A percentile compares a stretch with the other conserved stretches of the same genome.
phyloP scores from a whole-genome alignment of 2,329 filamentous ascomycete species.

The Penicillium palitans region DNA sequence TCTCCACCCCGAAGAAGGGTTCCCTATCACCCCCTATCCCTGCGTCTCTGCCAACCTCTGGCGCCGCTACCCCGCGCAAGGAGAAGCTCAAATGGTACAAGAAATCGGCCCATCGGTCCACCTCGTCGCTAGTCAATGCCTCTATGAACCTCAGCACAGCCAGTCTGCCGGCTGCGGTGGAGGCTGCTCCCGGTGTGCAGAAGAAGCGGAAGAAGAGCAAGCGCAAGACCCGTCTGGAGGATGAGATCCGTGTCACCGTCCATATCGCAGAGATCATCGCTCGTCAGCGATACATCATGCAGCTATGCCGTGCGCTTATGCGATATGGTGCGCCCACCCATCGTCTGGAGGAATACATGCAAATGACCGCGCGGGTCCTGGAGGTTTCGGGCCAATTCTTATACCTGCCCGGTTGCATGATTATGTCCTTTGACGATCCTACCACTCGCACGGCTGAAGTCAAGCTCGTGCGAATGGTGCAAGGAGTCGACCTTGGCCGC shows the following conservation, averaged over 20 bases:
- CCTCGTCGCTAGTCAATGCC: slow-evolving; percentile 40
- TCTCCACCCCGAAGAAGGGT: slow-evolving; percentile 30
- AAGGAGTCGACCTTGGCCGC: slow-evolving; percentile 49
- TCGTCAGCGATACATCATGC: slow-evolving; percentile 80
- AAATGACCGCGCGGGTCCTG: slow-evolving; percentile 81
- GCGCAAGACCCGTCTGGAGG: slow-evolving; percentile 40
- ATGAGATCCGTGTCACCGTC: slow-evolving; percentile 61
- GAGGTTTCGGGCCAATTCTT: slow-evolving; percentile 89
- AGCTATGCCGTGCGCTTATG: slow-evolving; percentile 86
- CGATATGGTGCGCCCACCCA: slow-evolving; percentile 90
- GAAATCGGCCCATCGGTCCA: slow-evolving; percentile 39
- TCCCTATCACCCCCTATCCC: slow-evolving; percentile 23
- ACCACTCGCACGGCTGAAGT: slow-evolving; percentile 52
- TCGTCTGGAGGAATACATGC: slow-evolving; percentile 86
- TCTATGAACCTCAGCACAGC: slow-evolving; percentile 40
- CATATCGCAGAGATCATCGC: slow-evolving; percentile 70
- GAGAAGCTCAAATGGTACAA: slow-evolving; percentile 48
- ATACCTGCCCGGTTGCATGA: slow-evolving; percentile 92
- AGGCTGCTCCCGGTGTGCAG: slow-evolving; percentile 18
- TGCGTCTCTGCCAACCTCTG: slow-evolving; percentile 27
- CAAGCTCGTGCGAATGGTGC: slow-evolving; percentile 46
- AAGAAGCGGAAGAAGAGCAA: slow-evolving; percentile 26
- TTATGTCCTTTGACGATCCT: slow-evolving; percentile 76
- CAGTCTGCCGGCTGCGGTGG: slow-evolving; percentile 31
- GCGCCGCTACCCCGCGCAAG: slow-evolving; percentile 36